Conservation (phyloP, 2,329 filamentous ascomycete genomes). For the Penicillium psychrosexuale region DNA sequence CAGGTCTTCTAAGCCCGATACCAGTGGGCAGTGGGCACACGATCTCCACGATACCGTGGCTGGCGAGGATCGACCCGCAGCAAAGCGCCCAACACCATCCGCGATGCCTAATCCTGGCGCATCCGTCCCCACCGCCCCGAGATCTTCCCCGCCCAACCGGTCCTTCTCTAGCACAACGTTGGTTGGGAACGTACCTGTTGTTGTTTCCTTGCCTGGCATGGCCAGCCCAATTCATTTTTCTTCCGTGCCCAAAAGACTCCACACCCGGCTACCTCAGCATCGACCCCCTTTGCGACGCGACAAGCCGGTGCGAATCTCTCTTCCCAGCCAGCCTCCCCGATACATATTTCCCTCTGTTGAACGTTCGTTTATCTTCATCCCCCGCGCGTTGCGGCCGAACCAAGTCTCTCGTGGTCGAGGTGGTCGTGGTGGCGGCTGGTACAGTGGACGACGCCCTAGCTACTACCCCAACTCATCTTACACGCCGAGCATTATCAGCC, state of each 20-base stretch:
- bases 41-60: constrained; percentile 78
- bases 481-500: constrained; percentile 80
- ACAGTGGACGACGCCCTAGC: constrained; percentile 66
- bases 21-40: constrained; percentile 80
- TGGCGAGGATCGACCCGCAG: constrained; percentile 36
- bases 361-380: constrained; percentile 97
- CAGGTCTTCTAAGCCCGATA: constrained; percentile 46
- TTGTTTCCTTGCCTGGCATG: constrained; percentile 76
- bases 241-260: constrained; percentile 77
- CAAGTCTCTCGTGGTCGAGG: constrained; percentile 69
- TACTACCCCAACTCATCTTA: constrained; percentile 76
- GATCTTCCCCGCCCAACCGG: constrained; percentile 65
- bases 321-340: constrained; percentile 73
- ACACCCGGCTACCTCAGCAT: constrained; percentile 92
- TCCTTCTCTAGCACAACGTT: constrained; percentile 79
- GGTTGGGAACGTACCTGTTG: constrained; percentile 79
- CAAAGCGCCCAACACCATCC: constrained; percentile 29
- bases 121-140: constrained; percentile 47
- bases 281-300: constrained; percentile 89
- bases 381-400: constrained; percentile 86
- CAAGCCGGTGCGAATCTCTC: constrained; percentile 90
- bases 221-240: constrained; percentile 67
- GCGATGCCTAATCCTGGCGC: constrained; percentile 33
- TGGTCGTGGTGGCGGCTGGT: constrained; percentile 68
- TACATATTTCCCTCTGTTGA: constrained; percentile 91